A percentile compares a stretch with the other conserved stretches of the same genome.
Evolutionary conservation across 441 rosid genomes (phyloP).

Genomic region (Biscutella laevigata): DNA sequence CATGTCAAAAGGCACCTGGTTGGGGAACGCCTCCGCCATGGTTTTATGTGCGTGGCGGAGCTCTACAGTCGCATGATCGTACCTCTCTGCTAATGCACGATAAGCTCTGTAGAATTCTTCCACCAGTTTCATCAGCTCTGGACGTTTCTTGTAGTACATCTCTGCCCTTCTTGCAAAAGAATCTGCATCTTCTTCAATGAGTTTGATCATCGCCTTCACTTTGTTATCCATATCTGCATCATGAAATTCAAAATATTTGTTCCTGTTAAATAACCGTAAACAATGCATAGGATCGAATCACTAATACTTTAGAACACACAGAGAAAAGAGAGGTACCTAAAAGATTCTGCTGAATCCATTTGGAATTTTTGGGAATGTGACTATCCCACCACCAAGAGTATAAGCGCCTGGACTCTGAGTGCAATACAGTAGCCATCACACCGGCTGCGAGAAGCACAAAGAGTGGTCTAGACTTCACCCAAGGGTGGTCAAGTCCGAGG

Average conservation of each 20-base stretch:
- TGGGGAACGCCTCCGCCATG: constrained; percentile 68
- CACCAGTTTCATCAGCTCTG: constrained; percentile 70
- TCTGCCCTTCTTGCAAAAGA: constrained; percentile 83
- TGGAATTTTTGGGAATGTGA: constrained; percentile 76
- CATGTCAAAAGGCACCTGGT: constrained; percentile 45
- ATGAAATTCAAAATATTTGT: not conserved
- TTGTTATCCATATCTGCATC: constrained; percentile 63
- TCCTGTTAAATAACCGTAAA: not conserved
- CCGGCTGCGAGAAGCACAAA: constrained; percentile 32
- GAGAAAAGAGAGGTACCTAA: constrained; percentile 33
- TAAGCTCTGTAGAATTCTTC: constrained; percentile 81
- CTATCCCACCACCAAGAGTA: constrained; percentile 94
- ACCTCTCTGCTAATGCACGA: constrained; percentile 76
- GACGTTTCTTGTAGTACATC: constrained; percentile 81
- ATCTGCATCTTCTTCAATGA: constrained; percentile 81
- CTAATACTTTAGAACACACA: not conserved
- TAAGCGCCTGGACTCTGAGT: constrained; percentile 52
- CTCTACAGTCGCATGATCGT: constrained; percentile 62
- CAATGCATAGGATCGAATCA: not conserved
- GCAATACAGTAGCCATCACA: constrained; percentile 48
- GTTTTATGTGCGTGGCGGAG: constrained; percentile 74
- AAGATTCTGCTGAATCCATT: constrained; percentile 84
- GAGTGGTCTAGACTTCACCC: constrained; percentile 33
- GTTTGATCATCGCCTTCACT: constrained; percentile 73
- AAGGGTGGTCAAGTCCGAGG: constrained; percentile 38